Evolutionary conservation across 306 rosid genomes (phyloP), one percentile per base, ranked within the genome.

Genomic region (Inga laurina): DNA sequence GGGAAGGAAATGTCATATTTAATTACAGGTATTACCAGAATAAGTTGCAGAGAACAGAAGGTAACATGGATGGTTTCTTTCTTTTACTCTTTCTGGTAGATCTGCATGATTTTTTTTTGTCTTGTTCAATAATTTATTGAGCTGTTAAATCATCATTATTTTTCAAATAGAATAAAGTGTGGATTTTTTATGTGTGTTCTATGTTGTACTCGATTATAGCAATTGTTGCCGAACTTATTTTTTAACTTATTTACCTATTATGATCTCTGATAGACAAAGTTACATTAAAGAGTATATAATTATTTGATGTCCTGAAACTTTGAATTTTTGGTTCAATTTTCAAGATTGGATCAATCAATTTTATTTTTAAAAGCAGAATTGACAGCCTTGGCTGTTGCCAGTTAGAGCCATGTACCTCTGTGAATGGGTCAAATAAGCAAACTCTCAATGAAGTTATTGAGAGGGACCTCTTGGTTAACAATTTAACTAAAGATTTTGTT

Each of bases 21-120:
- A 81, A 90, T 76, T 96, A 94, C 85, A 90, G 98, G 87, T 96
- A 90, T 89, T 90, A 85, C 93, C 62, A 88, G 84, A 88, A 94
- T 83, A 89, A 79, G 81, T 82, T 94, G 89, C 88, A 87, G 85
- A 87, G 74, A 79, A 84, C 88, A 1, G 98, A 96, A 92, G 99
- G 99, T 95, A 89, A 76, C 77, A 59, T 57, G 51, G 35, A 82
- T 76, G 10, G 18, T 82, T 72, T 34, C 76, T 82, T 65, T 48
- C 37, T 68, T 61, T 67, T 43, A 27, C 68, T 79, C 75, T 76
- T 21, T 61, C 41, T 81, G 27, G 45, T 54, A 72, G 24, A 46
- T 83, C 66, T 70, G 49, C 72, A 70, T 27, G 15, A 59, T 49
- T 49, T 52, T 22, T 10, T 75, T 68, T 44, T 78, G 59, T 73